Conservation (phyloP, 148 eudicot species). For the Chenopodium berlandieri region DNA sequence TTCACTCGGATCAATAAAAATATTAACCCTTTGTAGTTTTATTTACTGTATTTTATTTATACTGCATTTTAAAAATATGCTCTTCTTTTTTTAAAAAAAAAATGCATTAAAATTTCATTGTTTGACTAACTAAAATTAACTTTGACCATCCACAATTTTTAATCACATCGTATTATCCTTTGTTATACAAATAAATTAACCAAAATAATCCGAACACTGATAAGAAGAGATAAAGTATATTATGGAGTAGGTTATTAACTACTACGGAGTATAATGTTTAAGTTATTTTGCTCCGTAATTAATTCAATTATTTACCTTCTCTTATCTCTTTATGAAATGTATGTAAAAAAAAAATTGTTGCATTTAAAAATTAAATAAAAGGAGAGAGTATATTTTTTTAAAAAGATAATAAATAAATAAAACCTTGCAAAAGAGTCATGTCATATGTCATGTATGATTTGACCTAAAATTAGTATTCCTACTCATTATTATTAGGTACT, state of each 20-base stretch:
- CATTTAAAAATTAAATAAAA: too few species aligned
- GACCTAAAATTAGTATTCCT: slow-evolving; percentile 8
- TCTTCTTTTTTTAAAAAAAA: neutral
- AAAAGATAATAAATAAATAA: too few species aligned
- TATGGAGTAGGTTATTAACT: too few species aligned
- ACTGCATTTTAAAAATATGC: neutral
- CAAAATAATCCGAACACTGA: too few species aligned
- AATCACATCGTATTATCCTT: neutral
- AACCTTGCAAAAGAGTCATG: neutral
- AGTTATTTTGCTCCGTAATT: too few species aligned
- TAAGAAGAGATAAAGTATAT: too few species aligned
- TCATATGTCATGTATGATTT: slow-evolving; percentile 5
- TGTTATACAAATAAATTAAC: too few species aligned
- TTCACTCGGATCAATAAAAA: slow-evolving; percentile 22
- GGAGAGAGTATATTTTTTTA: too few species aligned
- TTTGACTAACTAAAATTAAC: slow-evolving; percentile 24
- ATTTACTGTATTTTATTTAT: neutral
- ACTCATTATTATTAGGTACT: neutral
- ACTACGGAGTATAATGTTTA: too few species aligned
- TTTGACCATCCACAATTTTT: neutral
- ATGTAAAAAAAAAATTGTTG: too few species aligned
- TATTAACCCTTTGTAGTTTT: neutral
- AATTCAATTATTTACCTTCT: too few species aligned
- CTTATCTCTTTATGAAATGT: too few species aligned
- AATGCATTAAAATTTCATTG: neutral